Evolutionary conservation across 139 green algal species (phyloP), one percentile per base, ranked within the genome.

Genomic region (Chlorella sp.): DNA sequence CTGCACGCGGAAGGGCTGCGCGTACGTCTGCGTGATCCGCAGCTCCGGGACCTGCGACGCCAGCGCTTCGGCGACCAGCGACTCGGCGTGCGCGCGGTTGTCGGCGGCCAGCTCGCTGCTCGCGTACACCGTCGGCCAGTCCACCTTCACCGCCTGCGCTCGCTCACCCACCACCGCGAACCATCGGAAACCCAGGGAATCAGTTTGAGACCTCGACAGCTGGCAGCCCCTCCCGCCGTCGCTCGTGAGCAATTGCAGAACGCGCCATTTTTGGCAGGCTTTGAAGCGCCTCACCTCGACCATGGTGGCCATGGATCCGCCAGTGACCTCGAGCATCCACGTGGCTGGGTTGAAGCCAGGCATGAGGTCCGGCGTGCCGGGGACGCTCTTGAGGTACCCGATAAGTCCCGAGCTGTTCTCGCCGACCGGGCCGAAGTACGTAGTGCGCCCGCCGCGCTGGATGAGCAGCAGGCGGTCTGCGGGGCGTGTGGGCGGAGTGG

Each of bases 391-490:
- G 35, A 87, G 73, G 77, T 94, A 97, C 2, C 71, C 42, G 5
- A 96, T 86, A 29, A 97, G 86, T 14, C 76, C 23, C 30, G n/a
- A 26, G 63, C 62, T 82, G 63, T 91, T 74, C 10, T 51, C 17
- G 23, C 92, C 93, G 67, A 97, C 75, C 1, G 80, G 71, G 0
- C 93, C 93, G 79, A 95, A 95, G 83, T 93, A 98, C 3, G 88
- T 91, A 31, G 87, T 83, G 32, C 80, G 59, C 23, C 88, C 91
- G 3, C 88, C 87, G 22, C 82, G 76, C 74, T 92, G 84, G 14
- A 96, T 65, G 23, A 96, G 83, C 75, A 95, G 77, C 70, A 98
- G 83, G 22, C 75, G 73, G 74, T 95, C n/a, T n/a, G n/a, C n/a
- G n/a, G n/a, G n/a, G n/a, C n/a, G n/a, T n/a, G n/a, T n/a, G n/a